Evolutionary conservation across 1,139 yeast species (phyloP), one percentile per base, ranked within the genome.

Genomic region (Zygotorulaspora mrakii): DNA sequence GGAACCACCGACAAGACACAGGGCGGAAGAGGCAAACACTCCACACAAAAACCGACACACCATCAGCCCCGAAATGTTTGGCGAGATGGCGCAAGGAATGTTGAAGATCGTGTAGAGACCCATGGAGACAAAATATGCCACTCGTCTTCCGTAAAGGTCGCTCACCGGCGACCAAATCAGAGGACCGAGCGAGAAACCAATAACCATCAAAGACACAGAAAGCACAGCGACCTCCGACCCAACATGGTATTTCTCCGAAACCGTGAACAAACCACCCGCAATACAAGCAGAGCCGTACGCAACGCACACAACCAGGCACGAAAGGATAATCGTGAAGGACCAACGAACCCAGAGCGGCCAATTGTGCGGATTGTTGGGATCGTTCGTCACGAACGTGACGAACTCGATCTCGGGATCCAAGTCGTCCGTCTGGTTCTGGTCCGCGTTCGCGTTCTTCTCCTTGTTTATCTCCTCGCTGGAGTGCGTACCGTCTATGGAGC

Each of bases 261-360:
- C 78, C 16, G 84, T 69, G 22, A 74, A 74, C 37, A 87, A 66
- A 30, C 94, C 89, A 50, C 94, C 94, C n/a, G 95, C 81, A 52
- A 86, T 80, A 62, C 88, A 82, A 1, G 95, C 82, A 4, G 95
- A 84, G 31, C 96, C 95, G 60, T 82, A 87, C 1, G 96, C 95
- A 14, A 89, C 95, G 51, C 86, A 76, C 43, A 87, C 81, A 39
- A 87, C 95, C 43, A 83, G 70, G 24, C 77, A 43, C 1, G 95
- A 77, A 14, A 83, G 68, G 6, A 79, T 50, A 20, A 82, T 59
- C 1, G 96, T 87, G 56, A 81, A 83, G 2, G 62, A 11, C 89
- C 95, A 82, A 57, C 79, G 79, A 25, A 64, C 43, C 48, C 54
- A 50, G 31, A 68, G 50, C 16, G 74, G 66, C 96, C 96, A 88